phyloP scores from a whole-genome alignment of 352 stramenopile genomes.

The Globisporangium alternatum region DNA sequence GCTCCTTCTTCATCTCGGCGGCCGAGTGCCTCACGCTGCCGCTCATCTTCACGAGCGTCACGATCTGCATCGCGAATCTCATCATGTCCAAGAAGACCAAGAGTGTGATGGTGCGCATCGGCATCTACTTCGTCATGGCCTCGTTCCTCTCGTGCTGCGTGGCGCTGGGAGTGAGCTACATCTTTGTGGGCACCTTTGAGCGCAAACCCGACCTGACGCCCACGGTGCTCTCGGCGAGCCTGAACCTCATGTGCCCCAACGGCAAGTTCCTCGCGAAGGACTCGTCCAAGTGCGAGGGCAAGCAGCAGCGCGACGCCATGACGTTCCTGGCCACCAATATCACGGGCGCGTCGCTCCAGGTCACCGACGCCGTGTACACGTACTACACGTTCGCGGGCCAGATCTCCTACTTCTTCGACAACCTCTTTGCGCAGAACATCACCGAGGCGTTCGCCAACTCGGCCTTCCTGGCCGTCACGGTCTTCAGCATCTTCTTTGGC shows the following conservation, averaged over 20 bases:
- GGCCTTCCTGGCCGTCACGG: slow-evolving; percentile 43
- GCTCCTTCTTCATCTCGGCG: slow-evolving; percentile 29
- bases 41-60: slow-evolving; percentile 73
- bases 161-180: slow-evolving; percentile 35
- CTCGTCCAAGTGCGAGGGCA: slow-evolving; percentile 24
- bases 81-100: slow-evolving; percentile 50
- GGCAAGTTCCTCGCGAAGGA: slow-evolving; percentile 34
- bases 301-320: slow-evolving; percentile 28
- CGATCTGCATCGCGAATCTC: slow-evolving; percentile 55
- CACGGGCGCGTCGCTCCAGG: slow-evolving; percentile 40
- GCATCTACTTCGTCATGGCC: slow-evolving; percentile 40
- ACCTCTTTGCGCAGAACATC: slow-evolving; percentile 59
- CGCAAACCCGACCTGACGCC: slow-evolving; percentile 14
- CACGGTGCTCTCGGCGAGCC: slow-evolving; percentile 22
- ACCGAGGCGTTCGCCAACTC: slow-evolving; percentile 42
- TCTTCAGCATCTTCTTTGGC: slow-evolving; percentile 61
- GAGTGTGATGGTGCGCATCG: slow-evolving; percentile 41
- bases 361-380: slow-evolving; percentile 27
- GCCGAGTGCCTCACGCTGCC: slow-evolving; percentile 58
- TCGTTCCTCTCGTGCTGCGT: slow-evolving; percentile 41
- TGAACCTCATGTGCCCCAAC: slow-evolving; percentile 55
- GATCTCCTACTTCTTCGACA: slow-evolving; percentile 52
- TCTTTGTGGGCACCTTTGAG: slow-evolving; percentile 27
- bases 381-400: slow-evolving; percentile 38
- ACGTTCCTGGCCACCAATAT: slow-evolving; percentile 41